Evolutionary conservation across 1,284 basidiomycete species (phyloP), one percentile per base, ranked within the genome.

Genomic region (Ceratobasidium sp.): DNA sequence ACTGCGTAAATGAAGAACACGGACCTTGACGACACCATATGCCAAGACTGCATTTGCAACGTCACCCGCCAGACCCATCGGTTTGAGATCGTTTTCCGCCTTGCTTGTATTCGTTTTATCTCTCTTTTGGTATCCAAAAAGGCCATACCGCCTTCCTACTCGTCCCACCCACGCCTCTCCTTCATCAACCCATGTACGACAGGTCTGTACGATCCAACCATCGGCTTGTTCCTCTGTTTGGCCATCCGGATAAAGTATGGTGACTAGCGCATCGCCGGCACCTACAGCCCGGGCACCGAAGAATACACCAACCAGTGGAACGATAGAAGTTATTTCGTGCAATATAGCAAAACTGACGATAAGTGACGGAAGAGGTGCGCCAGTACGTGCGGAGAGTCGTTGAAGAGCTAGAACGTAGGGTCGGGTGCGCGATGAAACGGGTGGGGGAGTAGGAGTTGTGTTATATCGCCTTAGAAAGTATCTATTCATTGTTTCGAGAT

Each of bases 1-100:
- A 41, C 11, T 11, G 36, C 36, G 11, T 4, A 11, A 41, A 5
- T 11, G 36, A 53, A 24, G n/a, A 8, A 5, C 86, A 64, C 80
- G n/a, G n/a, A 93, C 95, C 88, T 97, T 98, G 75, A 92, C 93
- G 6, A 89, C 84, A 1, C 90, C 90, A 81, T 97, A 98, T 0
- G 96, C 95, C 24, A 95, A 86, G 0, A 96, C 89, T 0, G 91
- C 90, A 79, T 94, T 92, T 11, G 91, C 90, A 6, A 93, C 87
- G 80, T 93, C 91, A 7, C 91, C 91, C 8, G 88, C 90, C 50
- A 93, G 17, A 78, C 77, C 14, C 82, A 79, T 14, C 79, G n/a
- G n/a, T 24, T 22, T 15, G 9, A 74, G 66, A 29, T 8, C 47
- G 75, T n/a, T 76, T 76, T 54, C 75, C 74, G 65, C 27, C 77